These are phyloP conservation scores for Monosporozyma aquatica DNA, from an alignment of 805 yeast species.

Conservation along the genomic window DNA sequence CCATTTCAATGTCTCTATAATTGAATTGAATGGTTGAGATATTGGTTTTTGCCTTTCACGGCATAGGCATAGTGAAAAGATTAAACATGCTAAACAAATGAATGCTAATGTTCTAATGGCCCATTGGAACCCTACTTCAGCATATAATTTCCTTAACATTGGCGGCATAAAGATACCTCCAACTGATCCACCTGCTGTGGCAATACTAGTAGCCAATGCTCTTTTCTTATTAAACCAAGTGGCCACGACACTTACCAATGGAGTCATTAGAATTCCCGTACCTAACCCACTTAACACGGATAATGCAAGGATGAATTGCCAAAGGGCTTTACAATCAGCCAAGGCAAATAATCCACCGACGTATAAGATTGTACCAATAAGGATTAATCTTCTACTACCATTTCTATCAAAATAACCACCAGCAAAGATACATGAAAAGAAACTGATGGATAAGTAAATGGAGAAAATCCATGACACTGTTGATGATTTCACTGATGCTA, in stretches of 20 bases:
- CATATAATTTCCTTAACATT: constrained; percentile 42
- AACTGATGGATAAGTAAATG: constrained; percentile 44
- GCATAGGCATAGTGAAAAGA: constrained; percentile 31
- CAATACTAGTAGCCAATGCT: constrained; percentile 46
- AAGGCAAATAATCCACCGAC: constrained; percentile 48
- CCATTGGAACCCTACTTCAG: constrained; percentile 49
- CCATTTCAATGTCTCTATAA: constrained; percentile 24
- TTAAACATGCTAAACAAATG: constrained; percentile 35
- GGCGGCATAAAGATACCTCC: constrained; percentile 52
- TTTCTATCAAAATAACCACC: constrained; percentile 57
- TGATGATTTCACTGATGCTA: constrained; percentile 40
- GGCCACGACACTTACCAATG: constrained; percentile 50
- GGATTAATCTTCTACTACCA: constrained; percentile 42
- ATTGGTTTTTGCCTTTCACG: constrained; percentile 33
- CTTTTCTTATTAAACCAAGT: constrained; percentile 58
- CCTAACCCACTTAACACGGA: constrained; percentile 51
- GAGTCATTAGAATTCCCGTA: constrained; percentile 50
- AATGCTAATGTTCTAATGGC: constrained; percentile 48
- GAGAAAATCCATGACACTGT: constrained; percentile 63
- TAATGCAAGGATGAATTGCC: constrained; percentile 55
- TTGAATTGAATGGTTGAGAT: constrained; percentile 32
- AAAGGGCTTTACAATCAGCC: constrained; percentile 44
- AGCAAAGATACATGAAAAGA: constrained; percentile 43
- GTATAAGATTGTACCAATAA: constrained; percentile 37
- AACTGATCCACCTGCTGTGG: constrained; percentile 46